Percentiles rank a stretch among this genome's conserved stretches.
These are phyloP conservation scores for Neurospora sp. DNA, from an alignment of 495 filamentous ascomycete species.

Conservation along the genomic window DNA sequence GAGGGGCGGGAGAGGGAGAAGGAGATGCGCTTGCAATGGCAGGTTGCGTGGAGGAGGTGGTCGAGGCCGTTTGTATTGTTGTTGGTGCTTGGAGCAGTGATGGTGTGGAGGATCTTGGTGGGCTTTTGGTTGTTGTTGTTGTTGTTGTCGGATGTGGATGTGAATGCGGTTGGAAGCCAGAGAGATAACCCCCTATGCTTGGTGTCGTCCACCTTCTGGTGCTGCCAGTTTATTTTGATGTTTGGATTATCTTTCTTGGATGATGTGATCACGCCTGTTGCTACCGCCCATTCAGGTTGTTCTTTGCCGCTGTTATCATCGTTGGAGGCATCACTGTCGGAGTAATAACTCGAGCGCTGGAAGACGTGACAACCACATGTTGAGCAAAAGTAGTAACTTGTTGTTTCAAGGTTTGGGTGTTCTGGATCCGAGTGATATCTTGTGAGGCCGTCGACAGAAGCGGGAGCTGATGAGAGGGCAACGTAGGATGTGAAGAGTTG, in stretches of 20 bases:
- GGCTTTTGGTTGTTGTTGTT: constrained; percentile 7
- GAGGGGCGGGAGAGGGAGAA: constrained; percentile 33
- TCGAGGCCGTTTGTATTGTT: constrained; percentile 6
- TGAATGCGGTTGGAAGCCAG: constrained; percentile 29
- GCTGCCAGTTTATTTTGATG: constrained; percentile 24
- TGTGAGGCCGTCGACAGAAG: constrained; percentile 26
- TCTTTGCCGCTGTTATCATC: background rate
- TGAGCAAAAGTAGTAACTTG: constrained; percentile 52
- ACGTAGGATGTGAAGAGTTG: constrained; percentile 46
- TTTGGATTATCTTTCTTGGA: background rate
- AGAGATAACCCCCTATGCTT: constrained; percentile 47
- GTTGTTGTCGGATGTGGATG: constrained; percentile 1
- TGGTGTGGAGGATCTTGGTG: background rate
- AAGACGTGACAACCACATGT: constrained; percentile 59
- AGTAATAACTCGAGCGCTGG: constrained; percentile 6
- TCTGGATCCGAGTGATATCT: constrained; percentile 27
- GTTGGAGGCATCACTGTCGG: background rate
- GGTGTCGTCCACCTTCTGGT: constrained; percentile 42
- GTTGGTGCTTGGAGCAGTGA: background rate
- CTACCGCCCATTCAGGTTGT: background rate
- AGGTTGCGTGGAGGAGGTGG: constrained; percentile 26
- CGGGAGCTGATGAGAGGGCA: constrained; percentile 12
- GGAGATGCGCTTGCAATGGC: constrained; percentile 29
- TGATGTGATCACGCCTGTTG: background rate
- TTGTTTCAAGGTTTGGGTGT: constrained; percentile 10